Percentiles rank a stretch among this genome's conserved stretches.
phyloP scores from a whole-genome alignment of 192 early-diverging fungal species.

The Podila verticillata region DNA sequence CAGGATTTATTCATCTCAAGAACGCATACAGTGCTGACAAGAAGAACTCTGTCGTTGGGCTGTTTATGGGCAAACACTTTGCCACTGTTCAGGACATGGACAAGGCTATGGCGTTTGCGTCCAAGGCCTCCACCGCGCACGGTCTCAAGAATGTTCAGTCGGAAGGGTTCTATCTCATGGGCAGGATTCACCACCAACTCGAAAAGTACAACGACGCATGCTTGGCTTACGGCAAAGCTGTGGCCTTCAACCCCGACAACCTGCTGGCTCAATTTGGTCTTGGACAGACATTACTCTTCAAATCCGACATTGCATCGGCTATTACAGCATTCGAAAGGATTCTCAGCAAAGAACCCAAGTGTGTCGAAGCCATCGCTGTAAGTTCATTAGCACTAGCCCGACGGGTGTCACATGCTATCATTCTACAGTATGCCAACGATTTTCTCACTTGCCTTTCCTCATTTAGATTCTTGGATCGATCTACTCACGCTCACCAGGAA shows the following conservation, averaged over 20 bases:
- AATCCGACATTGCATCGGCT: constrained; percentile 54
- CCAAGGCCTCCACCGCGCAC: constrained; percentile 36
- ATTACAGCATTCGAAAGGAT: constrained; percentile 67
- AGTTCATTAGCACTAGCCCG: background rate
- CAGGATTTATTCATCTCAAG: constrained; percentile 60
- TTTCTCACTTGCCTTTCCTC: background rate
- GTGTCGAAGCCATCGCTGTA: constrained; percentile 70
- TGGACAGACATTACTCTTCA: constrained; percentile 75
- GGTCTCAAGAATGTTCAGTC: constrained; percentile 47
- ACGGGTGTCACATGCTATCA: background rate
- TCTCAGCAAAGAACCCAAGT: constrained; percentile 66
- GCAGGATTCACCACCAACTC: constrained; percentile 45
- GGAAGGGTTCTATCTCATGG: constrained; percentile 48
- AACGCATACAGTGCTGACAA: constrained; percentile 60
- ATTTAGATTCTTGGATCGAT: constrained; percentile 65
- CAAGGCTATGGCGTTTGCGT: constrained; percentile 43
- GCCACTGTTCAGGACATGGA: constrained; percentile 17
- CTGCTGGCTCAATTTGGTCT: constrained; percentile 77
- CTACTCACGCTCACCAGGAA: constrained; percentile 68
- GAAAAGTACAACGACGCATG: constrained; percentile 63
- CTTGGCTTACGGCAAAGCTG: constrained; percentile 72
- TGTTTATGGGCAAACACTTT: constrained; percentile 48
- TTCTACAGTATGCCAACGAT: background rate
- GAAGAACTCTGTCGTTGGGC: constrained; percentile 61
- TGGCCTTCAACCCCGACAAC: constrained; percentile 74